phyloP scores from a whole-genome alignment of 208 protist genomes.

The Trypanosoma rangeli region DNA sequence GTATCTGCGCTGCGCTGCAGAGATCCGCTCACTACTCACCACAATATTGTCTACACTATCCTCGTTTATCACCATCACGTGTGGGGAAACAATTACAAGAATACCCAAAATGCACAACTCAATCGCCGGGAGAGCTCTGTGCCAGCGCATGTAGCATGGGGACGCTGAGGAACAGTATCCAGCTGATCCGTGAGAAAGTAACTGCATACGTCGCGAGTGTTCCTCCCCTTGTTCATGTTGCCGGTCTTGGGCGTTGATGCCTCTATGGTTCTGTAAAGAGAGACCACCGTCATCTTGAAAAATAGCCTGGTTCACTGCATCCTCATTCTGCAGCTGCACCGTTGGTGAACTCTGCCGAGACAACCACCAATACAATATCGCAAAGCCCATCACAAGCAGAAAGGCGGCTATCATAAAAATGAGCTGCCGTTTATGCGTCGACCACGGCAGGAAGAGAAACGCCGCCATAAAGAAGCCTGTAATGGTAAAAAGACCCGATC shows the following conservation, averaged over 20 bases:
- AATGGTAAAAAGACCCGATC: constrained; percentile 28
- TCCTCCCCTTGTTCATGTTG: background rate
- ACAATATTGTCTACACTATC: constrained; percentile 19
- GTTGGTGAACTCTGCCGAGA: constrained; percentile 2
- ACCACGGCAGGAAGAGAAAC: constrained; percentile 80
- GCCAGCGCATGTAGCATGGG: constrained; percentile 5
- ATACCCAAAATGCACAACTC: constrained; percentile 69
- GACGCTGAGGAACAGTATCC: background rate
- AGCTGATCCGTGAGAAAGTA: background rate
- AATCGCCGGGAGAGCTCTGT: constrained; percentile 35
- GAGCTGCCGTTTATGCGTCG: constrained; percentile 57
- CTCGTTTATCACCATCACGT: constrained; percentile 42
- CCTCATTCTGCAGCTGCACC: background rate
- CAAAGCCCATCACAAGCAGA: constrained; percentile 42
- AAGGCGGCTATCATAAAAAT: constrained; percentile 55
- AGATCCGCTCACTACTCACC: background rate
- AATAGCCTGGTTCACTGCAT: background rate
- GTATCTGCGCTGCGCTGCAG: constrained; percentile 7
- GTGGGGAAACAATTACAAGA: constrained; percentile 66
- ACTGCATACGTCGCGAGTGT: background rate
- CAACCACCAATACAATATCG: constrained; percentile 38
- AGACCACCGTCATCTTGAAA: background rate
- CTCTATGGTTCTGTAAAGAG: background rate
- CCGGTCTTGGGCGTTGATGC: background rate
- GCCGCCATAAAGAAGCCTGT: constrained; percentile 48